Evolutionary conservation across 148 eudicot species (phyloP).

Genomic region (Vaccinium macrocarpon): DNA sequence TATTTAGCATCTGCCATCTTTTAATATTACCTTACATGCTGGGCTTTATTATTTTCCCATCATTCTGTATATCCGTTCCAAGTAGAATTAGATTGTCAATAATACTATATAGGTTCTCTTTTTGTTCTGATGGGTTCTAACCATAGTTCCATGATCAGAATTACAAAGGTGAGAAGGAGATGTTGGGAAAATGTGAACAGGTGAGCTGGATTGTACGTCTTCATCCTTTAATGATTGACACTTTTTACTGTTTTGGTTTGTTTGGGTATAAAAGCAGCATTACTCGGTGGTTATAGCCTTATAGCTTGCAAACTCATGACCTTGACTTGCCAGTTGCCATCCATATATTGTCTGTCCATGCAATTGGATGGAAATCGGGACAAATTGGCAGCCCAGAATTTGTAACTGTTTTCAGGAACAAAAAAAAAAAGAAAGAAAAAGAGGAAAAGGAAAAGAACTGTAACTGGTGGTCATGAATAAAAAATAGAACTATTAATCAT

Average conservation of each 20-base stretch:
- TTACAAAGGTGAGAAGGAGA: slow-evolving; percentile 56
- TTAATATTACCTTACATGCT: neutral
- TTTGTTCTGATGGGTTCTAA: slow-evolving; percentile 14
- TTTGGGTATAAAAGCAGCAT: neutral
- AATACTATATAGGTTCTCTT: neutral
- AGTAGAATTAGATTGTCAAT: neutral
- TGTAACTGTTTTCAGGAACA: too few species aligned
- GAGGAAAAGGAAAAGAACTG: neutral
- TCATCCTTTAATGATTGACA: neutral
- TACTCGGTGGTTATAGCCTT: neutral
- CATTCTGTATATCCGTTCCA: neutral
- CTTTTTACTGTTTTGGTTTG: neutral
- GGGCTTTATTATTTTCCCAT: neutral
- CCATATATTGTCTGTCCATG: neutral
- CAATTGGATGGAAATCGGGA: slow-evolving; percentile 3
- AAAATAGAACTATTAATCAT: neutral
- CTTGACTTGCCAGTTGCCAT: neutral
- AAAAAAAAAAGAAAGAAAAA: too few species aligned
- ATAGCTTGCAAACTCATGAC: neutral
- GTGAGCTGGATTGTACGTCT: slow-evolving; percentile 24
- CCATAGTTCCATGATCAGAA: slow-evolving; percentile 31
- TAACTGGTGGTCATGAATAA: neutral
- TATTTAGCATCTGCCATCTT: neutral
- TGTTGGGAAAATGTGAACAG: slow-evolving; percentile 67
- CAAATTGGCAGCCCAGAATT: neutral